These are phyloP conservation scores for Arthroderma sp. DNA, from an alignment of 2,329 filamentous ascomycete genomes.

Conservation along the genomic window DNA sequence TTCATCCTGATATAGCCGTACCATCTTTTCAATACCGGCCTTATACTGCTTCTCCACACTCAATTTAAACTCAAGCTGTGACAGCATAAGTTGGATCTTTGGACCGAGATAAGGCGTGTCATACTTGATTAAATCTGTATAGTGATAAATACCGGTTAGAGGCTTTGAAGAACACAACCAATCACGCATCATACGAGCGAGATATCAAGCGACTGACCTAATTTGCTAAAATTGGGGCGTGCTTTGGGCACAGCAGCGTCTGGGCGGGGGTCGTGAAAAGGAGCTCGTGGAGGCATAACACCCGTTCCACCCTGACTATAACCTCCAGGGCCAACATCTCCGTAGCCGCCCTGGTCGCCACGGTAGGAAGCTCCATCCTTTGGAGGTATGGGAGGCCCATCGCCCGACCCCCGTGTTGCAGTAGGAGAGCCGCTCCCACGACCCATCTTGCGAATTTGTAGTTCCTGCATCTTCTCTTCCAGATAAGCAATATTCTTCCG, in stretches of 20 bases:
- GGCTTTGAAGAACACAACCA: not conserved
- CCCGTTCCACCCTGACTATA: slow-evolving; percentile 53
- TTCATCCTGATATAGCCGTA: slow-evolving; percentile 92
- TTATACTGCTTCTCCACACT: slow-evolving; percentile 99
- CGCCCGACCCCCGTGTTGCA: slow-evolving; percentile 37
- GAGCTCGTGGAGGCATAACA: slow-evolving; percentile 68
- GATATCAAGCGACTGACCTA: slow-evolving; percentile 50
- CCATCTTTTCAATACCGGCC: slow-evolving; percentile 98
- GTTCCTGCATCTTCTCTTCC: slow-evolving; percentile 77
- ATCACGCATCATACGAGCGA: not conserved
- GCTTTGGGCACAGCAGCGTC: slow-evolving; percentile 57
- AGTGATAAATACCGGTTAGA: slow-evolving; percentile 16
- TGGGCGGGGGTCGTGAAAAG: slow-evolving; percentile 63
- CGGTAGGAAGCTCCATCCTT: slow-evolving; percentile 52
- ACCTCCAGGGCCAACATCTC: slow-evolving; percentile 40
- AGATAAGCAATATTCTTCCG: slow-evolving; percentile 91
- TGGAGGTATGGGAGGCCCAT: slow-evolving; percentile 47
- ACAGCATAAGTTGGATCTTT: slow-evolving; percentile 97
- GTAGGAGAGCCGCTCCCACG: slow-evolving; percentile 36
- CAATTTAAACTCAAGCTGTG: slow-evolving; percentile 96
- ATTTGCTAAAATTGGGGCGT: slow-evolving; percentile 85
- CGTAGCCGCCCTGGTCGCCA: slow-evolving; percentile 52
- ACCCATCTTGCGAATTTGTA: slow-evolving; percentile 68
- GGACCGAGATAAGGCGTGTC: slow-evolving; percentile 91
- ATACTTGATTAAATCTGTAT: slow-evolving; percentile 92